Conservation (phyloP, 2,329 filamentous ascomycete species). For the Endothia cerciana region DNA sequence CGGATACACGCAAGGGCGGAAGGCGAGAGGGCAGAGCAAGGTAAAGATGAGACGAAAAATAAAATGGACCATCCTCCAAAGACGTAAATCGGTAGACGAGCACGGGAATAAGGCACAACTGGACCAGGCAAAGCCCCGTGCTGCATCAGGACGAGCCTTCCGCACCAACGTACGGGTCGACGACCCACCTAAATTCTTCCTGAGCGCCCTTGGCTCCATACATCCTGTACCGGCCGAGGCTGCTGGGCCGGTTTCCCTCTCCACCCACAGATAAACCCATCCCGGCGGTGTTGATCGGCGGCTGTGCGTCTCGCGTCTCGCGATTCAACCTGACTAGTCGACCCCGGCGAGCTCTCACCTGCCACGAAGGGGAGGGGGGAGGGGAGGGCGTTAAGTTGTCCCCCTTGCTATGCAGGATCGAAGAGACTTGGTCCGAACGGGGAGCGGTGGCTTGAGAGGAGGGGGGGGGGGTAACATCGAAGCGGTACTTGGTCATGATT, state of each 20-base stretch:
- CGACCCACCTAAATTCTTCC: neutral
- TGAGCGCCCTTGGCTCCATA: neutral
- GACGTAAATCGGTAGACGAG: neutral
- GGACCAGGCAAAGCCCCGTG: neutral
- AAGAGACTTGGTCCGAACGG: neutral
- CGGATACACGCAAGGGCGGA: neutral
- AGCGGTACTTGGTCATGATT: neutral
- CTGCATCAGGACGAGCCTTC: neutral
- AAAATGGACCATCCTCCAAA: neutral
- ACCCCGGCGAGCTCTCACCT: too few species aligned
- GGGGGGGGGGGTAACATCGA: neutral
- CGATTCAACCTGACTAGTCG: neutral
- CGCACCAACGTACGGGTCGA: neutral
- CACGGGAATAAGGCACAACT: neutral
- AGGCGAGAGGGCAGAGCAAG: neutral
- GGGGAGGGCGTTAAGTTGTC: too few species aligned
- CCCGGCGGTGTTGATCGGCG: conserved; percentile 1
- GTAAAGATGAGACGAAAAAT: neutral
- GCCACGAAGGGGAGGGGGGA: too few species aligned
- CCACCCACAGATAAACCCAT: neutral
- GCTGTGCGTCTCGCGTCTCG: neutral
- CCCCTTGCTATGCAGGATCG: neutral
- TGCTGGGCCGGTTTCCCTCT: neutral
- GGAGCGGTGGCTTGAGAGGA: neutral
- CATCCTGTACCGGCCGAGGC: neutral